These are phyloP conservation scores for Wickerhamomyces canadensis DNA, from an alignment of 805 yeast genomes.

Conservation along the genomic window DNA sequence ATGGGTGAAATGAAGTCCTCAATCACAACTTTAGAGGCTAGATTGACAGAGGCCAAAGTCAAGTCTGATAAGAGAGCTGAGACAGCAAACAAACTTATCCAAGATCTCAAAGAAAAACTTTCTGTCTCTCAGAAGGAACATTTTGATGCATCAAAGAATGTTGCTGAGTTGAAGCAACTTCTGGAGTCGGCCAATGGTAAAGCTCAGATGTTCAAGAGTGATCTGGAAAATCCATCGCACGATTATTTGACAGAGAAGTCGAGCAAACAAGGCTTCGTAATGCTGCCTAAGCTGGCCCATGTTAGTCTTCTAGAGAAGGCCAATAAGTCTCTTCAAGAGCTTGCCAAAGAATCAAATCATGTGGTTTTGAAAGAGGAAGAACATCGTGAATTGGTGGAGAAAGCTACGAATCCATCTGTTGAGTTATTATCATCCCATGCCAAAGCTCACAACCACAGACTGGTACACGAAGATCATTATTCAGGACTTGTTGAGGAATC, in stretches of 20 bases:
- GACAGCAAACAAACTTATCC: conserved; percentile 7
- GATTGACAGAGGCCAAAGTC: conserved; percentile 1
- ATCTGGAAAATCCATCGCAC: conserved; percentile 27
- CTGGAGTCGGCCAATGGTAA: conserved; percentile 10
- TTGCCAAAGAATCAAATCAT: conserved; percentile 14
- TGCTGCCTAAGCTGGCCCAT: conserved; percentile 22
- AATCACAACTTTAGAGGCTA: conserved; percentile 1
- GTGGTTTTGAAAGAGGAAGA: conserved; percentile 11
- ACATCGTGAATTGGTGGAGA: conserved; percentile 5
- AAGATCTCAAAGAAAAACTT: conserved; percentile 5
- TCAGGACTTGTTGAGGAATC: conserved; percentile 8
- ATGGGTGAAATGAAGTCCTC: conserved; percentile 2
- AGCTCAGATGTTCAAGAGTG: conserved; percentile 7
- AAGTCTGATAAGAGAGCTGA: conserved; percentile 6
- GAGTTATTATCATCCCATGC: conserved; percentile 16
- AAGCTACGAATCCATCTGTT: conserved; percentile 21
- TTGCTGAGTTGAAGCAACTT: conserved; percentile 2
- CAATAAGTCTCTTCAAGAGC: conserved; percentile 15
- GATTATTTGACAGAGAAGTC: conserved; percentile 27
- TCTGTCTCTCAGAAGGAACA: not conserved
- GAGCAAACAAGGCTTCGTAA: conserved; percentile 20
- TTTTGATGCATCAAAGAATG: not conserved
- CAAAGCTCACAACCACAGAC: conserved; percentile 5
- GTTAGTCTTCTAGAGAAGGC: conserved; percentile 14
- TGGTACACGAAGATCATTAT: conserved; percentile 20